Percentiles rank a stretch among this genome's conserved stretches.
phyloP scores from a whole-genome alignment of 352 stramenopile species.

The Pythium pyrilobum region DNA sequence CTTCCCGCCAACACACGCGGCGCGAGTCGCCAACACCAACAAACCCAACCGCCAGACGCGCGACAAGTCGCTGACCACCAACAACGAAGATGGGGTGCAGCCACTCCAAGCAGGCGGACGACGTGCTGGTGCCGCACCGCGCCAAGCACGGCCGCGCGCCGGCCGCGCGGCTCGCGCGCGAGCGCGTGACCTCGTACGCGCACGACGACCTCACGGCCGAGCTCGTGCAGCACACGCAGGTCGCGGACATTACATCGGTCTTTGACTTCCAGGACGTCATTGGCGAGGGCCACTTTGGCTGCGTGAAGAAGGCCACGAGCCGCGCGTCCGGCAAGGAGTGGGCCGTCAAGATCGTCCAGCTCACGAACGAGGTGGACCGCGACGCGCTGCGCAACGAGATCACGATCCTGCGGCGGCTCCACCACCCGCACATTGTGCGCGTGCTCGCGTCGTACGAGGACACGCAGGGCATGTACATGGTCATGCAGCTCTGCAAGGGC shows the following conservation, averaged over 20 bases:
- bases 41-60: too few species aligned
- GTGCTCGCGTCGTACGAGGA: conserved; percentile 78
- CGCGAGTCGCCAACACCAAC: too few species aligned
- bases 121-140: conserved; percentile 36
- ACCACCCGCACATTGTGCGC: conserved; percentile 78
- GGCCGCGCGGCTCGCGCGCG: conserved; percentile 3
- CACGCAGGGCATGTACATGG: conserved; percentile 80
- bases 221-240: conserved; percentile 71
- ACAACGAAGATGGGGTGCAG: conserved; percentile 45
- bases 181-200: conserved; percentile 28
- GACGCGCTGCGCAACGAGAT: conserved; percentile 74
- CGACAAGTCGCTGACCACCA: not conserved
- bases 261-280: conserved; percentile 66
- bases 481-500: conserved; percentile 82
- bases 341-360: conserved; percentile 70
- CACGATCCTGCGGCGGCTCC: conserved; percentile 68
- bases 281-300: conserved; percentile 65
- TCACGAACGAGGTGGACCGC: conserved; percentile 69
- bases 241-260: conserved; percentile 55
- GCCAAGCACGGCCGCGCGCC: conserved; percentile 1
- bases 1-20: too few species aligned
- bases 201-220: conserved; percentile 71
- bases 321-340: conserved; percentile 64
- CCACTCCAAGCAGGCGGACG: conserved; percentile 36
- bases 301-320: conserved; percentile 57